A percentile compares a stretch with the other conserved stretches of the same genome.
Evolutionary conservation across 2,329 filamentous ascomycete species (phyloP).

Genomic region (Phaeophleospora eucalypticola): DNA sequence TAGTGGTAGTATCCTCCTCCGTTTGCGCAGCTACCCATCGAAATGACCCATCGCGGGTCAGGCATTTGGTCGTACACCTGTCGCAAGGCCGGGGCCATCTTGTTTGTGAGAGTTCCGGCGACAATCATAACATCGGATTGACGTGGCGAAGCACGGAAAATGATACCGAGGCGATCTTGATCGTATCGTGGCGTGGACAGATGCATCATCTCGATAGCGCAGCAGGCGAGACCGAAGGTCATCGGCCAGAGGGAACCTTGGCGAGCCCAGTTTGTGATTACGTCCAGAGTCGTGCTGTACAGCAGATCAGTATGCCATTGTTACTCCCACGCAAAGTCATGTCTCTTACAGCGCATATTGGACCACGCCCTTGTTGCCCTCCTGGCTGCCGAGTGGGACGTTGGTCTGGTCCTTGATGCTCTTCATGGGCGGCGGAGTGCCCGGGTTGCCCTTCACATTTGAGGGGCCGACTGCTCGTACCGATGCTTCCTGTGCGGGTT

Average conservation of each 20-base stretch:
- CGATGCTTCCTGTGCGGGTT: constrained; percentile 53
- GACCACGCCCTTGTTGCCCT: constrained; percentile 71
- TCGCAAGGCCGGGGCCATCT: constrained; percentile 84
- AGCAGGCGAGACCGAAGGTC: constrained; percentile 85
- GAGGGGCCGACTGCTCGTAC: constrained; percentile 16
- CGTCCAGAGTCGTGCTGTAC: constrained; percentile 69
- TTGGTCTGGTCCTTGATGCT: constrained; percentile 55
- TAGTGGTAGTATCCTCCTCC: constrained; percentile 83
- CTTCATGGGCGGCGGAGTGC: constrained; percentile 50
- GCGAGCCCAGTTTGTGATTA: constrained; percentile 77
- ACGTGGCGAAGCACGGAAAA: constrained; percentile 82
- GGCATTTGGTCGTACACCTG: constrained; percentile 95
- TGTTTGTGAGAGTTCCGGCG: constrained; percentile 88
- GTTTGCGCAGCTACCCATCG: constrained; percentile 81
- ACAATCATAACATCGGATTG: constrained; percentile 94
- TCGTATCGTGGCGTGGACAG: constrained; percentile 84
- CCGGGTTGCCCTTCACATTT: constrained; percentile 53
- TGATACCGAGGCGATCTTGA: constrained; percentile 82
- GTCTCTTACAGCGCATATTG: constrained; percentile 79
- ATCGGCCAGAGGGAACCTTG: constrained; percentile 84
- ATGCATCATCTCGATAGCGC: constrained; percentile 91
- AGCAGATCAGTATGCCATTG: constrained; percentile 16
- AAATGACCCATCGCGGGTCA: constrained; percentile 78
- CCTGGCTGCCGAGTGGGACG: constrained; percentile 73
- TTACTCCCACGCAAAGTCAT: not conserved